Conservation (phyloP, 78 protist species). For the Trichosphaerium sp. region DNA sequence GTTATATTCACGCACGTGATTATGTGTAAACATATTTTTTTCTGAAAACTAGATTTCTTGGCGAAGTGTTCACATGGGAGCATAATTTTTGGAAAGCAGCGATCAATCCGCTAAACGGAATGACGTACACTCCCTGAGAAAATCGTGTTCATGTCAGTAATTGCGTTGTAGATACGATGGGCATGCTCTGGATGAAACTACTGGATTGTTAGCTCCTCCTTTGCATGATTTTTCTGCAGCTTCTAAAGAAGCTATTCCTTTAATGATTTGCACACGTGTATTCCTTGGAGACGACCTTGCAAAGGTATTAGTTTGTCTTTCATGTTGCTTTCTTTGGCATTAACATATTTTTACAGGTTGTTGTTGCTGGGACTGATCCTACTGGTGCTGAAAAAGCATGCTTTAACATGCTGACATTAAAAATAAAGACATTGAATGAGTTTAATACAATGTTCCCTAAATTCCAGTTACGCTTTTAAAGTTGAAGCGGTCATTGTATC, state of each 20-base stretch:
- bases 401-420: slow-evolving; percentile 11
- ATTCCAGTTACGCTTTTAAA: neutral
- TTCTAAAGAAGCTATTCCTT: slow-evolving; percentile 39
- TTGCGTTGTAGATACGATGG: slow-evolving; percentile 45
- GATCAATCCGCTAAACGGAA: too few species aligned
- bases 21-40: too few species aligned
- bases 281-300: neutral
- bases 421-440: slow-evolving; percentile 23
- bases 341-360: neutral
- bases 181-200: slow-evolving; percentile 10
- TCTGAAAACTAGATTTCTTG: too few species aligned
- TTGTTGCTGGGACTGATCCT: neutral
- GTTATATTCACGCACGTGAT: too few species aligned
- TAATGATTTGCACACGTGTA: slow-evolving; percentile 12
- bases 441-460: slow-evolving; percentile 24
- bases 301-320: neutral
- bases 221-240: slow-evolving; percentile 35
- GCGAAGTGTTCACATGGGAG: too few species aligned
- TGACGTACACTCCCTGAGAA: too few species aligned
- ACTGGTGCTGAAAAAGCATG: slow-evolving; percentile 5
- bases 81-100: too few species aligned
- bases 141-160: too few species aligned
- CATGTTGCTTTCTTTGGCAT: slow-evolving; percentile 19
- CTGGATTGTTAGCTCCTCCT: too few species aligned
- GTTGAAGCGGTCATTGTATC: too few species aligned